These are phyloP conservation scores for Asterionellopsis glacialis DNA, from an alignment of 108 stramenopile genomes.

Conservation along the genomic window DNA sequence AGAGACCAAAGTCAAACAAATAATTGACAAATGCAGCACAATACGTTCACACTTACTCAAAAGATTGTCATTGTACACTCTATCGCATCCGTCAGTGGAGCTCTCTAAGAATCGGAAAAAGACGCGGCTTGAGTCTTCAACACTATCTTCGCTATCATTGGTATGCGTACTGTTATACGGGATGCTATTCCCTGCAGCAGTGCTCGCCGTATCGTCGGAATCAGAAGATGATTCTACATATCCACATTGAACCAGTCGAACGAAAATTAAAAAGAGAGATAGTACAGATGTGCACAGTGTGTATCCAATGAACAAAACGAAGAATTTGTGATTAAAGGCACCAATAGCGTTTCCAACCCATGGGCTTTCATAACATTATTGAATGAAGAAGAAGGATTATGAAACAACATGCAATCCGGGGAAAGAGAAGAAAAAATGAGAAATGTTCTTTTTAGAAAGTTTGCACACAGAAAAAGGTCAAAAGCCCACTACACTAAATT, in stretches of 20 bases:
- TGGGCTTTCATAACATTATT: slow-evolving; percentile 34
- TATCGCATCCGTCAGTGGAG: slow-evolving; percentile 11
- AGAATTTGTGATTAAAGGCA: slow-evolving; percentile 89
- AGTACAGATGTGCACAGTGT: slow-evolving; percentile 73
- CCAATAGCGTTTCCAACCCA: slow-evolving; percentile 99
- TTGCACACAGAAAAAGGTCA: too few species aligned
- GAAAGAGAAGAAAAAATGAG: too few species aligned
- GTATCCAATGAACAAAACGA: slow-evolving; percentile 92
- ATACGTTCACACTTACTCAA: neutral
- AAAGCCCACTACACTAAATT: too few species aligned
- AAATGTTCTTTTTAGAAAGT: too few species aligned
- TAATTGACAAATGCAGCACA: too few species aligned
- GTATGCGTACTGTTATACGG: too few species aligned
- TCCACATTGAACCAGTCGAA: slow-evolving; percentile 44
- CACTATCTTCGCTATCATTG: neutral
- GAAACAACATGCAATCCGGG: too few species aligned
- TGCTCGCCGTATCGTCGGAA: too few species aligned
- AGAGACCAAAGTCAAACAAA: too few species aligned
- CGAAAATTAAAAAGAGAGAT: slow-evolving; percentile 61
- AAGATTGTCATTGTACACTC: neutral
- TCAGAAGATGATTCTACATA: too few species aligned
- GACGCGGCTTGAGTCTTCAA: neutral
- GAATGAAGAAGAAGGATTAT: neutral
- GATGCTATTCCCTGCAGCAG: too few species aligned
- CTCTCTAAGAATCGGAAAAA: neutral